Conservation (phyloP, 2,329 filamentous ascomycete species). For the Tolypocladium inflatum region DNA sequence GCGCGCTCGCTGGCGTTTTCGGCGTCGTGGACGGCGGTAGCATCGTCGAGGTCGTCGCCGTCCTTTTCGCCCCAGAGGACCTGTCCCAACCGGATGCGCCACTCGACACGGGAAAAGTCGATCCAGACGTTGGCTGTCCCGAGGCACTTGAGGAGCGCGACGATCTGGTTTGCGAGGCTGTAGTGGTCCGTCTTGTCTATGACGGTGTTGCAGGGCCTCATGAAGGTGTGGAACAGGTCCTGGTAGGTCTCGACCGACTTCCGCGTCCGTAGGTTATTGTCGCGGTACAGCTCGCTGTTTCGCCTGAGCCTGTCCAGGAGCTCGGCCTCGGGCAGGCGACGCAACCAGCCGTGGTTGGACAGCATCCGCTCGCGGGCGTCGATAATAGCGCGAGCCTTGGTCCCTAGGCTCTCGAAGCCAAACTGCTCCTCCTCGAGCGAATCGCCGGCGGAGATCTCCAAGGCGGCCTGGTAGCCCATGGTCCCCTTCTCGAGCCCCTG, state of each 20-base stretch:
- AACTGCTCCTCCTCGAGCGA: slow-evolving; percentile 53
- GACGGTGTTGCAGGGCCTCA: slow-evolving; percentile 46
- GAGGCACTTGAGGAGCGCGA: slow-evolving; percentile 56
- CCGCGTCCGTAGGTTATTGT: slow-evolving; percentile 39
- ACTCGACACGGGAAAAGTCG: slow-evolving; percentile 66
- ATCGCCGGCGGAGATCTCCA: slow-evolving; percentile 57
- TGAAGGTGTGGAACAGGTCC: slow-evolving; percentile 50
- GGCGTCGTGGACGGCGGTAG: slow-evolving; percentile 39
- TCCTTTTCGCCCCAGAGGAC: slow-evolving; percentile 54
- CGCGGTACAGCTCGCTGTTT: slow-evolving; percentile 45
- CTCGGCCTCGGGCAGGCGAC: slow-evolving; percentile 45
- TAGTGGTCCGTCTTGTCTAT: slow-evolving; percentile 50
- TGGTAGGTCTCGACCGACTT: slow-evolving; percentile 50
- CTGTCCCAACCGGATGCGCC: slow-evolving; percentile 64
- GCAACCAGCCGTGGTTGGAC: slow-evolving; percentile 41
- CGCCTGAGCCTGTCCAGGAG: slow-evolving; percentile 50
- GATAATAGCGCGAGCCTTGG: slow-evolving; percentile 43
- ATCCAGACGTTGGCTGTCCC: slow-evolving; percentile 60
- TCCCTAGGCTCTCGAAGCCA: slow-evolving; percentile 46
- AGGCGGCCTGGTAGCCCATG: slow-evolving; percentile 57
- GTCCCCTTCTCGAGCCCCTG: slow-evolving; percentile 63
- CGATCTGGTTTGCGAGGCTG: slow-evolving; percentile 60
- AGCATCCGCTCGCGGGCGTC: slow-evolving; percentile 50
- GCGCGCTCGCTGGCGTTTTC: slow-evolving; percentile 39
- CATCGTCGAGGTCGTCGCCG: slow-evolving; percentile 43